These are phyloP conservation scores for Castanospermum australe DNA, from an alignment of 306 rosid genomes.

Conservation along the genomic window DNA sequence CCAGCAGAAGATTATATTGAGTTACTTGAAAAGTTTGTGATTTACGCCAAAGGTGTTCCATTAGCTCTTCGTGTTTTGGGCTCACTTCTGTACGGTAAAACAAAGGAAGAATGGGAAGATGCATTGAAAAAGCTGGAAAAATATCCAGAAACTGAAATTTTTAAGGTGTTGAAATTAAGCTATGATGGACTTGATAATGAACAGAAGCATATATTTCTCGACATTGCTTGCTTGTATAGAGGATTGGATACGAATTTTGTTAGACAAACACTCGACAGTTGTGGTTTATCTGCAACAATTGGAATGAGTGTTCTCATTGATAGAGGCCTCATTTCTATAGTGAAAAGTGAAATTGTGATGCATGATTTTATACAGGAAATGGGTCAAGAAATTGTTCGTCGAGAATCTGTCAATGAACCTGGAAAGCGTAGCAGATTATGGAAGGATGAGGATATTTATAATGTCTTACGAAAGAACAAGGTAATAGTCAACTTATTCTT, in stretches of 20 bases:
- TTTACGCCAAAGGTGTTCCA: neutral
- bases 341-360: neutral
- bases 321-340: neutral
- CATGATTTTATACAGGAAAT: conserved; percentile 3
- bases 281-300: neutral
- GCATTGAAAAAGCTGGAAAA: neutral
- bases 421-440: conserved; percentile 21
- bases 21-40: neutral
- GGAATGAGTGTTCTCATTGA: neutral
- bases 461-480: too few relatives aligned
- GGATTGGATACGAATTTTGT: neutral
- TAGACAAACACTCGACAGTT: neutral
- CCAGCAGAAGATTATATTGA: neutral
- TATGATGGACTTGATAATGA: neutral
- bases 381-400: neutral
- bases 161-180: neutral
- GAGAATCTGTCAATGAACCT: neutral
- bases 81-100: neutral
- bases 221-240: neutral
- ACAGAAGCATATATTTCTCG: neutral
- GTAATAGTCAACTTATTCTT: too few relatives aligned
- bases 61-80: conserved; percentile 6
- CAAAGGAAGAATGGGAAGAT: neutral
- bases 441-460: neutral
- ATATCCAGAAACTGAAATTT: neutral